Percentiles rank a stretch among this genome's conserved stretches.
Conservation (phyloP, 176 grass and related monocot genomes). For the Bromus sterilis region DNA sequence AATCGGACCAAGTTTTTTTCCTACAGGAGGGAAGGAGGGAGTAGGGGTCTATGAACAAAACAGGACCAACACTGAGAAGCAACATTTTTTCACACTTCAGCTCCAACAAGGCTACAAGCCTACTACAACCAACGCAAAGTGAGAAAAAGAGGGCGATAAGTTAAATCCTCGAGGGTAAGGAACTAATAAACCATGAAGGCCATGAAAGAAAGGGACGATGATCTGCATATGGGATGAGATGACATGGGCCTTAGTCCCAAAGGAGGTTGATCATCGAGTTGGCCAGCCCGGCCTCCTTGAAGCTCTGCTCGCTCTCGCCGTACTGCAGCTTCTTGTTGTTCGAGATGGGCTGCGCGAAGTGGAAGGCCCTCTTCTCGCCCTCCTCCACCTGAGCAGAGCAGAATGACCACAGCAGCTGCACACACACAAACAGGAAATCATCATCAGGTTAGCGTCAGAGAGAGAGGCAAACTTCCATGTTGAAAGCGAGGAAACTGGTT, state of each 20-base stretch:
- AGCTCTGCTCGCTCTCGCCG: conserved; percentile 44
- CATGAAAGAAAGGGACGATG: not conserved
- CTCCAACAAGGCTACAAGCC: no score
- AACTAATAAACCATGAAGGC: not conserved
- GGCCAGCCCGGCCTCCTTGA: conserved; percentile 61
- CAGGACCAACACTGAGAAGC: not conserved
- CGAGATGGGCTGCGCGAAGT: conserved; percentile 67
- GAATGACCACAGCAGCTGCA: conserved; percentile 87
- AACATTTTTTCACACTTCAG: conserved; percentile 17
- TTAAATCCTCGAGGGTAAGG: not conserved
- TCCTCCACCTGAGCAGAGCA: conserved; percentile 58
- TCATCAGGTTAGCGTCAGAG: no score
- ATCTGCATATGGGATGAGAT: no score
- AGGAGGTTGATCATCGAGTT: conserved; percentile 86
- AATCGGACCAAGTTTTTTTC: conserved; percentile 8
- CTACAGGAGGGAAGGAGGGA: not conserved
- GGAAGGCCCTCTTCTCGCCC: conserved; percentile 44
- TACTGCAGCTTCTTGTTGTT: conserved; percentile 57
- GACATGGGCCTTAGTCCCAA: conserved; percentile 46
- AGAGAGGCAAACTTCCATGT: not conserved
- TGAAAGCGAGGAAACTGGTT: not conserved
- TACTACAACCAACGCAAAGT: not conserved
- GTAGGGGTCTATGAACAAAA: conserved; percentile 32
- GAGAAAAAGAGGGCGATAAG: not conserved
- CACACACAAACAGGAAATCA: not conserved